Evolutionary conservation across 169 alveolate species (phyloP).

Genomic region (Theileria equi): DNA sequence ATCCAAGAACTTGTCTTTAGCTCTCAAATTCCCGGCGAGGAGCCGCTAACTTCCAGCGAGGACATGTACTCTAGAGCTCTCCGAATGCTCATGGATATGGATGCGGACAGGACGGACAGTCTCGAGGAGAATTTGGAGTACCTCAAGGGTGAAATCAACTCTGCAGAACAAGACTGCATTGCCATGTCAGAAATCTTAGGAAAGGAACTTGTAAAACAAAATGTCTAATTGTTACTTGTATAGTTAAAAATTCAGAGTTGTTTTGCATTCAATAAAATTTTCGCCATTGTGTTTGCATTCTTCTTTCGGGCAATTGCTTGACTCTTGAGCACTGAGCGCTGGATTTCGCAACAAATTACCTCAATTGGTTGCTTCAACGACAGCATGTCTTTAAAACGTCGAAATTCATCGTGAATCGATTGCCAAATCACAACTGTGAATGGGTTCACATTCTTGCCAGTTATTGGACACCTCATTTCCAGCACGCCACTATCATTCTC

Average conservation of each 20-base stretch:
- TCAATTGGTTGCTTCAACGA: slow-evolving; percentile 19
- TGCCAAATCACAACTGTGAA: slow-evolving; percentile 60
- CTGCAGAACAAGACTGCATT: slow-evolving; percentile 61
- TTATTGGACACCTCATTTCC: slow-evolving; percentile 55
- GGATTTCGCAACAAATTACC: slow-evolving; percentile 4
- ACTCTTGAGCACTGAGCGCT: slow-evolving; percentile 10
- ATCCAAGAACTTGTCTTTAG: slow-evolving; percentile 31
- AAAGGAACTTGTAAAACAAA: slow-evolving; percentile 16
- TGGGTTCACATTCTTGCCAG: slow-evolving; percentile 64
- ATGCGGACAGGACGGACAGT: slow-evolving; percentile 36
- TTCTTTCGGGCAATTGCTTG: background rate
- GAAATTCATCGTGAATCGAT: slow-evolving; percentile 53
- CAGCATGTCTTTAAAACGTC: slow-evolving; percentile 25
- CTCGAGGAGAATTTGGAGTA: slow-evolving; percentile 30
- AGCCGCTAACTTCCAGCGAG: slow-evolving; percentile 3
- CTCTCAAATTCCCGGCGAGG: background rate
- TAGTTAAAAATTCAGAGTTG: too few relatives aligned
- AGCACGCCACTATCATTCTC: slow-evolving; percentile 47
- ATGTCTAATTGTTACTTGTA: too few relatives aligned
- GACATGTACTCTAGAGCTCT: slow-evolving; percentile 27
- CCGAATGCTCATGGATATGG: slow-evolving; percentile 31
- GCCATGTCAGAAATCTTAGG: slow-evolving; percentile 32
- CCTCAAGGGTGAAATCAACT: slow-evolving; percentile 19
- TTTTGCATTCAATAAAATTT: background rate
- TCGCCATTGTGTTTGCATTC: background rate